phyloP scores from a whole-genome alignment of 164 flowering plant species.

The Santalum album region DNA sequence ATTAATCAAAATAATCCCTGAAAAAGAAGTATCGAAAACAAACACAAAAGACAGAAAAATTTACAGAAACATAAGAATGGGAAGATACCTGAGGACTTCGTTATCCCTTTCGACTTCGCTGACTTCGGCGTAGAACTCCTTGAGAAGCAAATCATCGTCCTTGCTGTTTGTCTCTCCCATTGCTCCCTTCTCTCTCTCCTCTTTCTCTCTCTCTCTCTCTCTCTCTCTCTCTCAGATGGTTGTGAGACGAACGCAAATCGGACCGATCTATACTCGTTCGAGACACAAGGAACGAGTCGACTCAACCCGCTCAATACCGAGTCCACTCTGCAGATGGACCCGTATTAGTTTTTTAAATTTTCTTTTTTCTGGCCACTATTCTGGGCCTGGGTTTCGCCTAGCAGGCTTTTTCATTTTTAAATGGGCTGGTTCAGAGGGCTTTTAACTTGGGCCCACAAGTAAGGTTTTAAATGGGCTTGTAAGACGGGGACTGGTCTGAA shows the following conservation, averaged over 20 bases:
- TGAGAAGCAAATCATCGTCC: slow-evolving; percentile 77
- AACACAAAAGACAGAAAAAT: not conserved
- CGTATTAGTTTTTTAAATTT: no score
- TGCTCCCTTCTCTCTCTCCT: not conserved
- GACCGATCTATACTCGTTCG: not conserved
- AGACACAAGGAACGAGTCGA: not conserved
- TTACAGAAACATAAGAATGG: slow-evolving; percentile 3
- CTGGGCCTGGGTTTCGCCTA: no score
- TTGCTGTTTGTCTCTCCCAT: slow-evolving; percentile 17
- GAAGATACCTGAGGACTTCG: slow-evolving; percentile 68
- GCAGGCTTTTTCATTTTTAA: no score
- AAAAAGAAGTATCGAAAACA: not conserved
- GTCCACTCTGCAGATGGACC: no score
- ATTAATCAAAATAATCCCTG: slow-evolving; percentile 1
- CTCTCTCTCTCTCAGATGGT: not conserved
- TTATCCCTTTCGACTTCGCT: slow-evolving; percentile 97
- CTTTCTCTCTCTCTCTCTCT: not conserved
- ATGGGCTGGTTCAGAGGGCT: no score
- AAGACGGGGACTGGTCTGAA: no score
- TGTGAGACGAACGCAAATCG: not conserved
- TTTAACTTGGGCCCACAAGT: no score
- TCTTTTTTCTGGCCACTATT: no score
- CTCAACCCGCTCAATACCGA: no score
- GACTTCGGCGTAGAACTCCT: slow-evolving; percentile 85
- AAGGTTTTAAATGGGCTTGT: no score